Percentiles rank a stretch among this genome's conserved stretches.
Evolutionary conservation across 306 rosid genomes (phyloP).

Genomic region (Hylodesmum podocarpum): DNA sequence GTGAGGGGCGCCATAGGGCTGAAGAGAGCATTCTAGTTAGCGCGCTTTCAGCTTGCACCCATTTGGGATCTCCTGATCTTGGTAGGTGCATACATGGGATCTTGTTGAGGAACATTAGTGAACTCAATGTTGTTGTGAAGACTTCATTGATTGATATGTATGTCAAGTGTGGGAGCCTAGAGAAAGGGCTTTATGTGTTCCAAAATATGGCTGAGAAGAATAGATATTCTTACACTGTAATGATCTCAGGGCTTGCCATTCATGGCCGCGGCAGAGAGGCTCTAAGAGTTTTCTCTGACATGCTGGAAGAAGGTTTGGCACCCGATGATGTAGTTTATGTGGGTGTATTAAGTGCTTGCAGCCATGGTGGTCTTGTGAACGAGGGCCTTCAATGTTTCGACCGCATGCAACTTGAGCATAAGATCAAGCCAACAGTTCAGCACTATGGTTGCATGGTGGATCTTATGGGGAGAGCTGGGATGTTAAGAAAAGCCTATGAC

Average conservation of each 20-base stretch:
- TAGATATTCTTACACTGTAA: constrained; percentile 60
- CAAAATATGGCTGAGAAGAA: constrained; percentile 65
- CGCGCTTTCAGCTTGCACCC: constrained; percentile 79
- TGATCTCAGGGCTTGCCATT: constrained; percentile 79
- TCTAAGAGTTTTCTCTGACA: constrained; percentile 55
- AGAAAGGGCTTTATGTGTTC: constrained; percentile 57
- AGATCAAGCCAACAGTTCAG: constrained; percentile 62
- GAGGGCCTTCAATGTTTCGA: constrained; percentile 62
- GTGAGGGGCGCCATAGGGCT: constrained; percentile 58
- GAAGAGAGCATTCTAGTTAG: constrained; percentile 82
- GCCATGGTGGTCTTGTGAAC: constrained; percentile 67
- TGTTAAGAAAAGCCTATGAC: constrained; percentile 65
- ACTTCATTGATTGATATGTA: constrained; percentile 86
- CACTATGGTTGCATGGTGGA: constrained; percentile 90
- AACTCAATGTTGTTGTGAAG: constrained; percentile 70
- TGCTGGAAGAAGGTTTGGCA: constrained; percentile 62
- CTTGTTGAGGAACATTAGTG: constrained; percentile 63
- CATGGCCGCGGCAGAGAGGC: constrained; percentile 82
- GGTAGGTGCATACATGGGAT: constrained; percentile 76
- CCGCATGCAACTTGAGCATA: constrained; percentile 59
- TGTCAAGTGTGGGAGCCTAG: constrained; percentile 72
- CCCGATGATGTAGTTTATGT: constrained; percentile 73
- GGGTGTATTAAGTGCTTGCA: constrained; percentile 71
- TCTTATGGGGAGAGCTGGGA: constrained; percentile 72
- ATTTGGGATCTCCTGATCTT: constrained; percentile 66